A percentile compares a stretch with the other conserved stretches of the same genome.
Conservation (phyloP, 805 yeast species). For the Schizosaccharomyces pombe region DNA sequence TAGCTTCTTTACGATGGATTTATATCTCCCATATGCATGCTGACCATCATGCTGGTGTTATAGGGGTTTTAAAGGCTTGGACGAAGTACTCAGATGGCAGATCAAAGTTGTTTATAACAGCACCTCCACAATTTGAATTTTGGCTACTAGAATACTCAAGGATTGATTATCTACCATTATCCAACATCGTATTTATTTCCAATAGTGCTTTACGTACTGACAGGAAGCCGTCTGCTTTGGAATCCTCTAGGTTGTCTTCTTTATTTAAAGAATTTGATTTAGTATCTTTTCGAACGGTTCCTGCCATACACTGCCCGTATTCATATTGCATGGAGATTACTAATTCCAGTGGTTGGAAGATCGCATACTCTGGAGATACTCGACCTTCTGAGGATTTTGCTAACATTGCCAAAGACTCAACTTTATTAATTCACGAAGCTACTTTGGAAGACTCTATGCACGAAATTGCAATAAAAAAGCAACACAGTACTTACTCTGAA, state of each 20-base stretch:
- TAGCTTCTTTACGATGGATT: constrained; percentile 39
- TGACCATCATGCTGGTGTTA: constrained; percentile 79
- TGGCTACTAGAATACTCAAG: background rate
- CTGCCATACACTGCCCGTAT: constrained; percentile 64
- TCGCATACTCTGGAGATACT: constrained; percentile 89
- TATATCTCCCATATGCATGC: constrained; percentile 85
- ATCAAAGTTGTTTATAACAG: background rate
- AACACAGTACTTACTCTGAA: constrained; percentile 73
- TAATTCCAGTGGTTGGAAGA: constrained; percentile 27
- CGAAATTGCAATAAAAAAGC: constrained; percentile 58
- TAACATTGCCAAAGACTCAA: constrained; percentile 39
- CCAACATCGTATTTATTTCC: background rate
- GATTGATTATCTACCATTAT: background rate
- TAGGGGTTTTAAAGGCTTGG: constrained; percentile 38
- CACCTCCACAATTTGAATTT: background rate
- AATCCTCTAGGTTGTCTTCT: too few relatives aligned
- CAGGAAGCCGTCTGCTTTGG: too few relatives aligned
- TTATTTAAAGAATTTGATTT: constrained; percentile 21
- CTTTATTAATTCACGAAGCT: constrained; percentile 76
- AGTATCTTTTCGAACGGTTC: constrained; percentile 20
- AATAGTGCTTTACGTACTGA: background rate
- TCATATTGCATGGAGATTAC: constrained; percentile 46
- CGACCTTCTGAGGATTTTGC: constrained; percentile 54
- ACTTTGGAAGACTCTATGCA: constrained; percentile 60
- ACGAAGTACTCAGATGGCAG: constrained; percentile 23